Evolutionary conservation across 768 basidiomycete species (phyloP), one percentile per base, ranked within the genome.

Genomic region (Leccinum arenicola): DNA sequence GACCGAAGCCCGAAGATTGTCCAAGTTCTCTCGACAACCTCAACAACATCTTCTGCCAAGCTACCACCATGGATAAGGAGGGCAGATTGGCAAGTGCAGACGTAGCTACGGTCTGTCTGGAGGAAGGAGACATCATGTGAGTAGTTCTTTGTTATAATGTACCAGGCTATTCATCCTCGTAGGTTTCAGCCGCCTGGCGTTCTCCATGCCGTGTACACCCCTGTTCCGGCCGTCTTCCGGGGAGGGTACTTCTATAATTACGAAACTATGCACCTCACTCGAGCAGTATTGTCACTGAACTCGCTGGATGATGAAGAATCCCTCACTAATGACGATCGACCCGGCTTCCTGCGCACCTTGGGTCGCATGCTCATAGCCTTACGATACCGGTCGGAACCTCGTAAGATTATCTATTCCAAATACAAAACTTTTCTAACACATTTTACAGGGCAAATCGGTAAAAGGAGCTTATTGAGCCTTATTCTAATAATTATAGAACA

Each of bases 201-300:
- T 1, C 3, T 62, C 0, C 63, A 64, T 3, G 1, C 0, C 0
- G 48, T 62, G 15, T 58, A 54, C 4, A 59, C 57, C 1, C 56
- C 43, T 0, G 25, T 57, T 3, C 31, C 38, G 1, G 31, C 53
- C 0, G 29, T 58, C 1, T 57, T 61, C 43, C 54, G 2, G 1
- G 36, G 60, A 0, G 53, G 50, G 0, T 58, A 55, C 2, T 63
- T 63, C 8, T 63, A 55, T 23, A 52, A 43, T 10, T 58, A 57
- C 3, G 12, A 61, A 0, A 61, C 21, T 0, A 62, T 63, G 49
- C 62, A 63, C 12, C 29, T 57, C 0, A 61, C 52, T 0, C 12
- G 35, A 0, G 23, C 12, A 0, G 50, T n/a, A 6, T 25, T 55
- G 0, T 68, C 1, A 3, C 6, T 47, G 45, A 23, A 12, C 4